Evolutionary conservation across 164 flowering plant genomes (phyloP), one percentile per base, ranked within the genome.

Genomic region (Pachysandra terminalis): DNA sequence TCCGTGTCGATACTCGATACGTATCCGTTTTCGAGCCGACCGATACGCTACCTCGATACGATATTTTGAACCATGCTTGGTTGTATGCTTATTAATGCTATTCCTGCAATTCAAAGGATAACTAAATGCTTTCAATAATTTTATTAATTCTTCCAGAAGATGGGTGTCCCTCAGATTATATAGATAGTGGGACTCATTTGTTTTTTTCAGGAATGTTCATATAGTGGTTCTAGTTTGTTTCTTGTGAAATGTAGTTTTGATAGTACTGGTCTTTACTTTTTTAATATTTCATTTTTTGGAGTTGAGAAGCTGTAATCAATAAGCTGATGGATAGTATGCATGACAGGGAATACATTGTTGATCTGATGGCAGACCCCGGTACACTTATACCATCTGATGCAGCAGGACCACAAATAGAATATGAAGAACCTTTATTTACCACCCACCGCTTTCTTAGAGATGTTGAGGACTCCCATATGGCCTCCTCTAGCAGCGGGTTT

Each of bases 291-390:
- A 32, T 32, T 32, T 7, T n/a, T 26, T 54, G 45, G 25, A 56
- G 17, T 35, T 59, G 61, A 40, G n/a, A 56, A 53, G 45, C 12
- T 28, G n/a, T n/a, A 35, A 21, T 60, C 22, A 48, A 32, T 69
- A 56, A 71, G 61, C 52, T 71, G 40, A 57, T 62, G 52, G 32
- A 27, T 68, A 8, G 59, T 71, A 41, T 75, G 71, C 40, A 61
- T 84, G 66, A 63, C 93, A 95, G 99, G 93, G 98, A 92, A 74
- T 93, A 87, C 77, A 92, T 96, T 75, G 88, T 96, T 73, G 99
- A 96, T 75, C 84, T 96, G 57, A 93, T 91, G 97, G 89, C 93
- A 24, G 99, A 79, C 71, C 99, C 99, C 49, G 99, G 99, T 54
- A 84, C 98, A 19, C 93, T 96, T 58, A 96, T 96, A 72, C 99